Conservation (phyloP, 495 filamentous ascomycete genomes). For the Penicillium bovifimosum region DNA sequence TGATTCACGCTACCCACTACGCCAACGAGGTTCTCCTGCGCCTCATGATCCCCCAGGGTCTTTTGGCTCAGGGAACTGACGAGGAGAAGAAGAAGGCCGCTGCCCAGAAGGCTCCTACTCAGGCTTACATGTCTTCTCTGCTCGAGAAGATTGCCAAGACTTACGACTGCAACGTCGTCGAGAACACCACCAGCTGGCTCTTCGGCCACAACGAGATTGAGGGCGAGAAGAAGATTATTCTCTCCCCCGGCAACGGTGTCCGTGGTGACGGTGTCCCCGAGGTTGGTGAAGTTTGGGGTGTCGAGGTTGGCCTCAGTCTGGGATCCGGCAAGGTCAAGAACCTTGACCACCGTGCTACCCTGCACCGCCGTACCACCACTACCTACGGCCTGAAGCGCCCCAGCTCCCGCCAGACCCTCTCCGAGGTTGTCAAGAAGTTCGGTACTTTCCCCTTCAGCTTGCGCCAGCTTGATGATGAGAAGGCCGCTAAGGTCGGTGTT, state of each 20-base stretch:
- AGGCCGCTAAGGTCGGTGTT: conserved; percentile 91
- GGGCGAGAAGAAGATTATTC: conserved; percentile 95
- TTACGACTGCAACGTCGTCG: conserved; percentile 89
- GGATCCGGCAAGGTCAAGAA: conserved; percentile 93
- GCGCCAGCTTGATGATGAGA: conserved; percentile 93
- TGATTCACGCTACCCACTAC: conserved; percentile 87
- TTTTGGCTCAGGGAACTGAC: conserved; percentile 75
- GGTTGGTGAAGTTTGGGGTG: conserved; percentile 94
- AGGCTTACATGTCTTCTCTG: conserved; percentile 75
- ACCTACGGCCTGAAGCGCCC: conserved; percentile 89
- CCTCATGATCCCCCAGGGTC: conserved; percentile 81
- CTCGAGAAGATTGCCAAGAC: conserved; percentile 87
- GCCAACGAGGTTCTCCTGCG: conserved; percentile 91
- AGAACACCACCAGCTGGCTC: conserved; percentile 94
- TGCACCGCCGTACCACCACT: conserved; percentile 86
- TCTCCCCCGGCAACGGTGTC: conserved; percentile 74
- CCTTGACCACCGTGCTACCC: conserved; percentile 76
- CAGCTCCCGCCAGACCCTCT: conserved; percentile 82
- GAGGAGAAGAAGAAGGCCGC: conserved; percentile 93
- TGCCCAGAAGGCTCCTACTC: conserved; percentile 69
- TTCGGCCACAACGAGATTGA: conserved; percentile 98
- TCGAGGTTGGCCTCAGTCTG: conserved; percentile 87
- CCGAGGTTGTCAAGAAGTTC: conserved; percentile 93
- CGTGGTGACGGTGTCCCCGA: conserved; percentile 90
- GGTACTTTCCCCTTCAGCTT: conserved; percentile 96